Conservation (phyloP, 805 yeast genomes). For the Teunomyces atbi region DNA sequence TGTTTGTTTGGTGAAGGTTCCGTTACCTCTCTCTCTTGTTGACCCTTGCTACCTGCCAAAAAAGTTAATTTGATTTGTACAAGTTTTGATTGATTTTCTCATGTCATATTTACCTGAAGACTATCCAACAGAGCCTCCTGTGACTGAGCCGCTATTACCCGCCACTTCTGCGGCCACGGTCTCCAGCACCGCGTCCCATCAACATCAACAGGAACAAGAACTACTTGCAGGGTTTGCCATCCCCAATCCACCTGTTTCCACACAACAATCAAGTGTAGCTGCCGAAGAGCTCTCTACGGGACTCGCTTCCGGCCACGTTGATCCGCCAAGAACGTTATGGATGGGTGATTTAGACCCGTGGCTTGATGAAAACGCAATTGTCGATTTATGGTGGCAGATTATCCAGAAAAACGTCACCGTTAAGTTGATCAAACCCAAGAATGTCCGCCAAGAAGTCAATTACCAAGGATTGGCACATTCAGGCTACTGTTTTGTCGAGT, state of each 20-base stretch:
- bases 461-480: conserved; percentile 32
- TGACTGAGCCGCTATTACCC: conserved; percentile 2
- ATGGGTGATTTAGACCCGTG: conserved; percentile 86
- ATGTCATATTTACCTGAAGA: conserved; percentile 4
- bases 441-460: conserved; percentile 19
- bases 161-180: conserved; percentile 11
- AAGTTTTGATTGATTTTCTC: background rate
- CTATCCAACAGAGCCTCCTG: background rate
- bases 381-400: conserved; percentile 57
- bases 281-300: conserved; percentile 17
- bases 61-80: no score
- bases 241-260: conserved; percentile 42
- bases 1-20: no score
- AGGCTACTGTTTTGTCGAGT: conserved; percentile 80
- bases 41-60: no score
- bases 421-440: conserved; percentile 57
- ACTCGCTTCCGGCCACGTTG: conserved; percentile 12
- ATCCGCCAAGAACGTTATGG: conserved; percentile 75
- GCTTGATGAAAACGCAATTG: conserved; percentile 62
- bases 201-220: conserved; percentile 45
- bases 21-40: no score
- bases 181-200: conserved; percentile 37
- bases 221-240: conserved; percentile 36
- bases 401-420: conserved; percentile 58
- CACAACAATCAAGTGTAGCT: conserved; percentile 35